Evolutionary conservation across 305 asterid species (phyloP), one percentile per base, ranked within the genome.

Genomic region (Fraxinus latifolia): DNA sequence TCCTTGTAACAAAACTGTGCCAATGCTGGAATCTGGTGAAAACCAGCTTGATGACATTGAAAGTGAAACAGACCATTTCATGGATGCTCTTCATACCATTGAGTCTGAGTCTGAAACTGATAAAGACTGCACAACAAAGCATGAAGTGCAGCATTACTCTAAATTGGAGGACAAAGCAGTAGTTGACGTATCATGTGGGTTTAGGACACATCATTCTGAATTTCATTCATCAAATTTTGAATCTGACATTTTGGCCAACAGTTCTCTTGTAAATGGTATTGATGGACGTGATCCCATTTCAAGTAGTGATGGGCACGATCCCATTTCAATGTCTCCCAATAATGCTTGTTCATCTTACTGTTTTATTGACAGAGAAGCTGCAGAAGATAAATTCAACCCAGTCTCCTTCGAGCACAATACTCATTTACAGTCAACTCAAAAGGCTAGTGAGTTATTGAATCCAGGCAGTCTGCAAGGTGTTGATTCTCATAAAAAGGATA

Each of bases 71-170:
- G 98, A 93, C 83, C 71, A 87, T 84, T 94, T 85, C 83, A 87
- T 92, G 86, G 99, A 95, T 88, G 99, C 98, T 42, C 97, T 95
- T 86, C 93, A 95, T 88, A 86, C 92, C 80, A 93, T 92, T 76
- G 97, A 92, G 83, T 92, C 97, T 27, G 98, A 94, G 83, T 80
- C 84, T 82, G 99, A 93, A 88, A 89, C 90, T 76, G 99, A 95
- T 84, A 32, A 83, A 79, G 97, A 93, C 80, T 83, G 82, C 83
- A 88, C 76, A 50, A 86, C 86, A 80, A 92, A 88, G 87, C 87
- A 78, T 83, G 91, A 83, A 44, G 68, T 78, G 44, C 91, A 87
- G 84, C 86, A 83, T 65, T 78, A 83, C 77, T 74, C 88, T 74
- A 81, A 85, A 81, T 76, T 85, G 90, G 91, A 87, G 79, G 88